These are phyloP conservation scores for Polytrichum commune DNA, from an alignment of 225 moss, liverwort and hornwort genomes.

Conservation along the genomic window DNA sequence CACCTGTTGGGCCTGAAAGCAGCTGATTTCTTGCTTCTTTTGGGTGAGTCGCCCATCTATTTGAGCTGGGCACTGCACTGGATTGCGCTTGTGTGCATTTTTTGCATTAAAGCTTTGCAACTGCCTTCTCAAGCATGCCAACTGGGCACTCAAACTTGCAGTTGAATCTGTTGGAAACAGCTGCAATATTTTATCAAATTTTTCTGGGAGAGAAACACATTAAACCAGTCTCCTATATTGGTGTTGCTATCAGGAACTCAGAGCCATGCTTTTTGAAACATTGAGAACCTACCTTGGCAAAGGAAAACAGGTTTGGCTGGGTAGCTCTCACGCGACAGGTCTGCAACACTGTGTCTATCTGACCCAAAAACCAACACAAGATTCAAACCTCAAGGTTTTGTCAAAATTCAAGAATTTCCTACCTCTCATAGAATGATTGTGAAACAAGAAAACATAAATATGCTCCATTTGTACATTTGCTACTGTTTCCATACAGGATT, in stretches of 20 bases:
- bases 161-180: background rate
- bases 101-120: background rate
- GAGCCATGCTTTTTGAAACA: background rate
- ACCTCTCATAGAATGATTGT: too few relatives aligned
- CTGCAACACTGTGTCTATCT: slow-evolving; percentile 1
- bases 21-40: background rate
- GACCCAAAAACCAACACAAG: background rate
- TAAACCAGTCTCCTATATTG: background rate
- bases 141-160: background rate
- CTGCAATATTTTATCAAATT: background rate
- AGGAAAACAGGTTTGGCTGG: background rate
- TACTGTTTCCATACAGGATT: background rate
- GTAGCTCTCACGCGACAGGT: background rate
- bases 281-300: background rate
- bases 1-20: slow-evolving; percentile 2
- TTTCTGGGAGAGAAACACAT: background rate
- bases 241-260: background rate
- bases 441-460: too few relatives aligned
- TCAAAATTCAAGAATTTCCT: too few relatives aligned
- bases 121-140: background rate
- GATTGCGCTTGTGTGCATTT: background rate
- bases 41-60: background rate
- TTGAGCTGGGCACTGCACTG: slow-evolving; percentile 2
- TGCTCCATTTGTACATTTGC: too few relatives aligned
- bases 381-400: background rate